phyloP scores from a whole-genome alignment of 23 red algal species.

The Gracilariopsis chorda region DNA sequence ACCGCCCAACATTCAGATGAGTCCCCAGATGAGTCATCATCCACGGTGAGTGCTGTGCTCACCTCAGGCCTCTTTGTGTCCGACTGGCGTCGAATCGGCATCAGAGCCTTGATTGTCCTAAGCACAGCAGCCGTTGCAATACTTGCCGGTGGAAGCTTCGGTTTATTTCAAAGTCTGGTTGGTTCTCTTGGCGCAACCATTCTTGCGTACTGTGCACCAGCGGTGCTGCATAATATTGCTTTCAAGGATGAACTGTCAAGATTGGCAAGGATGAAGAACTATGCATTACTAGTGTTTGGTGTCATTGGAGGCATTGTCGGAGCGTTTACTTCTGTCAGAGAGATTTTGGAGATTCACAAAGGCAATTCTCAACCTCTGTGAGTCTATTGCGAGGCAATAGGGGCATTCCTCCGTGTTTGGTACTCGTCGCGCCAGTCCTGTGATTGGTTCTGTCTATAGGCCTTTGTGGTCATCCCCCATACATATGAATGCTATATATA shows the following conservation, averaged over 20 bases:
- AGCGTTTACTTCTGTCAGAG: constrained; percentile 13
- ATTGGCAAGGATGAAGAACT: constrained; percentile 21
- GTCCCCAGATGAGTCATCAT: background rate
- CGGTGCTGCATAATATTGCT: constrained; percentile 52
- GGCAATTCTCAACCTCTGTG: constrained; percentile 16
- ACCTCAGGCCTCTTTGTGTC: constrained; percentile 41
- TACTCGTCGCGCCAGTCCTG: too few relatives aligned
- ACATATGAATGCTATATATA: too few relatives aligned
- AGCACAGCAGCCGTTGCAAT: constrained; percentile 77
- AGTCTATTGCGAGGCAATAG: too few relatives aligned
- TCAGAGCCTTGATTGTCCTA: constrained; percentile 54
- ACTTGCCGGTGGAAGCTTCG: constrained; percentile 84
- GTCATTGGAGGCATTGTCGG: constrained; percentile 38
- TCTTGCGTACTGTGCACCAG: constrained; percentile 83
- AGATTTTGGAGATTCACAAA: constrained; percentile 31
- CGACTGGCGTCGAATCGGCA: constrained; percentile 54
- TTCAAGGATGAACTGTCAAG: constrained; percentile 1
- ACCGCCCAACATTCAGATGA: background rate
- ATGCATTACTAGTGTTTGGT: constrained; percentile 22
- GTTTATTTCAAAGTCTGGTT: constrained; percentile 90
- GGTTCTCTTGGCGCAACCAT: constrained; percentile 73
- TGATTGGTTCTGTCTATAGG: too few relatives aligned
- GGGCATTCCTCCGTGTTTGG: too few relatives aligned
- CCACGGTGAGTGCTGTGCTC: background rate
- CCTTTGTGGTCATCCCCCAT: too few relatives aligned